Evolutionary conservation across 768 basidiomycete genomes (phyloP).

Genomic region (Pisolithus marmoratus): DNA sequence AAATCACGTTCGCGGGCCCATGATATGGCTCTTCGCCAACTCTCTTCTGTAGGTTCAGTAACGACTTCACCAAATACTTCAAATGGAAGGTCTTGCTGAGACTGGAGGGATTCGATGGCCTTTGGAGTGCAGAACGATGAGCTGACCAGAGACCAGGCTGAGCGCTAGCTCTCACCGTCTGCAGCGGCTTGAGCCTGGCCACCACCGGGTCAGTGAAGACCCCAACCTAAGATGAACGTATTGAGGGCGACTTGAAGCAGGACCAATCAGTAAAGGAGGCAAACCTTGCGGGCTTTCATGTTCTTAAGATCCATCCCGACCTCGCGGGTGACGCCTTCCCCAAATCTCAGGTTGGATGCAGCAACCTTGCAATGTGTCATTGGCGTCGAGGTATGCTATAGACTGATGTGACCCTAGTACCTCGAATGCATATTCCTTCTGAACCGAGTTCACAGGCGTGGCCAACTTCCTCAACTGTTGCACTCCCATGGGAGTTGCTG

Average conservation of each 20-base stretch:
- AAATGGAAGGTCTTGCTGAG: conserved; percentile 69
- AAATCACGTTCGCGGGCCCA: conserved; percentile 87
- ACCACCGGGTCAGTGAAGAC: conserved; percentile 92
- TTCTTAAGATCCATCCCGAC: conserved; percentile 94
- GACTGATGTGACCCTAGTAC: conserved; percentile 29
- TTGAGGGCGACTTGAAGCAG: not conserved
- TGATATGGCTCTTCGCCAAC: conserved; percentile 81
- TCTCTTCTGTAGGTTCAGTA: conserved; percentile 89
- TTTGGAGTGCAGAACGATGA: conserved; percentile 22
- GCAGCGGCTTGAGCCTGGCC: conserved; percentile 75
- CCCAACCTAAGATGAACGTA: conserved; percentile 53
- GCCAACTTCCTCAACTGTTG: conserved; percentile 69
- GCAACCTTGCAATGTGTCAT: conserved; percentile 50
- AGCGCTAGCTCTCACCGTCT: conserved; percentile 48
- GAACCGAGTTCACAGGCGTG: conserved; percentile 61
- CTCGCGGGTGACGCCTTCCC: conserved; percentile 84
- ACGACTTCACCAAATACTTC: conserved; percentile 78
- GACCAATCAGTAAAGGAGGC: not conserved
- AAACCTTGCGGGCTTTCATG: conserved; percentile 82
- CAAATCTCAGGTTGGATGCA: conserved; percentile 84
- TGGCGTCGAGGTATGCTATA: not conserved
- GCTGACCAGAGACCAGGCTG: not conserved
- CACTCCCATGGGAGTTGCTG: conserved; percentile 39
- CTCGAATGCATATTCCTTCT: conserved; percentile 94
- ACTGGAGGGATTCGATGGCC: conserved; percentile 77